These are phyloP conservation scores for Candida tetrigidarum DNA, from an alignment of 1,139 yeast species.

Conservation along the genomic window DNA sequence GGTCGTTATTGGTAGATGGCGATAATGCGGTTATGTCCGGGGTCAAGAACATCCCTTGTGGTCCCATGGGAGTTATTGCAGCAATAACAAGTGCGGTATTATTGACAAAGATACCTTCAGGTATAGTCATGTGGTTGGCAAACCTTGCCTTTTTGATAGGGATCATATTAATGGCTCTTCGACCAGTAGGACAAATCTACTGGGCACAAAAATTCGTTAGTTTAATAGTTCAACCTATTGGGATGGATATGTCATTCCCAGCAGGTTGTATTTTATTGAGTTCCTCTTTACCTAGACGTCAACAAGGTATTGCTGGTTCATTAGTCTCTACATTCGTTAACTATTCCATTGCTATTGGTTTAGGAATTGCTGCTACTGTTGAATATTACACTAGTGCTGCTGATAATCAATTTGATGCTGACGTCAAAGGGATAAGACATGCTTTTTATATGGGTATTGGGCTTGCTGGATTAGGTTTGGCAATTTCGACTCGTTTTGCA, in stretches of 20 bases:
- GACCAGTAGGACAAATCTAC: slow-evolving; percentile 50
- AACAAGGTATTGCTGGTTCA: slow-evolving; percentile 71
- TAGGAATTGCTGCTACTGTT: slow-evolving; percentile 70
- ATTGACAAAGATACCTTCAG: slow-evolving; percentile 41
- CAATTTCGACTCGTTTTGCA: slow-evolving; percentile 27
- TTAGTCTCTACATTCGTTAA: slow-evolving; percentile 63
- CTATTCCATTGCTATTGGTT: slow-evolving; percentile 64
- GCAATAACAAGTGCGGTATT: slow-evolving; percentile 47
- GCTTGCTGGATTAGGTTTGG: slow-evolving; percentile 49
- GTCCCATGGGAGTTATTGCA: slow-evolving; percentile 48
- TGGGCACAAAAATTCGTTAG: slow-evolving; percentile 61
- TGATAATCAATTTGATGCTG: slow-evolving; percentile 26
- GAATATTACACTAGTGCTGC: slow-evolving; percentile 45
- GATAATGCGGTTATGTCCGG: slow-evolving; percentile 39
- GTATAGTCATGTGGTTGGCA: slow-evolving; percentile 48
- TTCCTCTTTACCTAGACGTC: slow-evolving; percentile 51
- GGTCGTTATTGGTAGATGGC: slow-evolving; percentile 34
- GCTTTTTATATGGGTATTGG: slow-evolving; percentile 58
- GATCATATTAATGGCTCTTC: slow-evolving; percentile 43
- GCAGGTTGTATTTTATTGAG: slow-evolving; percentile 59
- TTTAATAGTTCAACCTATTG: slow-evolving; percentile 51
- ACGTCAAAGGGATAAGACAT: slow-evolving; percentile 40
- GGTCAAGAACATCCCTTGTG: slow-evolving; percentile 43
- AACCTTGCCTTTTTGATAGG: slow-evolving; percentile 49
- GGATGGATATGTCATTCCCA: slow-evolving; percentile 72